These are phyloP conservation scores for Syncephalastrum sp. DNA, from an alignment of 371 early-diverging fungal species.

Conservation along the genomic window DNA sequence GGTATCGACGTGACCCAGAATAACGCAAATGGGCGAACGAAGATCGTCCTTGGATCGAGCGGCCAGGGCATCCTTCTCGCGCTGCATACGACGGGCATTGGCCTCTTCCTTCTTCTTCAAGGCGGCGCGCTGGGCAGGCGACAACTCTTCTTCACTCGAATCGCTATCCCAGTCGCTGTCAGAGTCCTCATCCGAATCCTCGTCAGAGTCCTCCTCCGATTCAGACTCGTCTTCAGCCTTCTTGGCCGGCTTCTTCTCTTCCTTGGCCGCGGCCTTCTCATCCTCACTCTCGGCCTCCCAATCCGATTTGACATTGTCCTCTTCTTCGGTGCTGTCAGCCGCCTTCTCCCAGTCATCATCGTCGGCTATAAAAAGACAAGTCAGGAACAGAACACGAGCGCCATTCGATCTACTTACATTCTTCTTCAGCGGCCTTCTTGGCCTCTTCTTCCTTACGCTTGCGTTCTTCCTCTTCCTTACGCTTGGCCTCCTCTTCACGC, in stretches of 20 bases:
- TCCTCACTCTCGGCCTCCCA: conserved; percentile 64
- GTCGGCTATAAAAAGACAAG: conserved; percentile 4
- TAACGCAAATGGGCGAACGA: conserved; percentile 99
- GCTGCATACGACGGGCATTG: conserved; percentile 70
- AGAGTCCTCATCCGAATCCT: conserved; percentile 43
- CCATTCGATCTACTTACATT: conserved; percentile 28
- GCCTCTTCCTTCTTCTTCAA: conserved; percentile 80
- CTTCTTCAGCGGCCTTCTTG: conserved; percentile 37
- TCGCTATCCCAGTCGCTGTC: conserved; percentile 53
- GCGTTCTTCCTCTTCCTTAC: conserved; percentile 33
- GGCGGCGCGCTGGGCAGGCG: conserved; percentile 59
- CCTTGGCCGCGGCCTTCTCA: conserved; percentile 21
- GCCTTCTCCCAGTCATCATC: conserved; percentile 60
- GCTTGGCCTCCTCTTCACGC: conserved; percentile 46
- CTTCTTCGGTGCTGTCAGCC: conserved; percentile 36
- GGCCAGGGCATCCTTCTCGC: conserved; percentile 79
- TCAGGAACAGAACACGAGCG: background rate
- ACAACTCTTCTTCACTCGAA: conserved; percentile 64
- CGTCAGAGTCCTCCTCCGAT: conserved; percentile 46
- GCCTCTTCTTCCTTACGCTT: conserved; percentile 46
- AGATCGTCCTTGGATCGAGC: conserved; percentile 86
- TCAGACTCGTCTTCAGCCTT: conserved; percentile 52
- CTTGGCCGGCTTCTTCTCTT: conserved; percentile 21
- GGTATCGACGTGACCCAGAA: conserved; percentile 99
- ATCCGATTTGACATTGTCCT: conserved; percentile 56